Conservation (phyloP, 73 alveolate genomes). For the Effrenium voratum region DNA sequence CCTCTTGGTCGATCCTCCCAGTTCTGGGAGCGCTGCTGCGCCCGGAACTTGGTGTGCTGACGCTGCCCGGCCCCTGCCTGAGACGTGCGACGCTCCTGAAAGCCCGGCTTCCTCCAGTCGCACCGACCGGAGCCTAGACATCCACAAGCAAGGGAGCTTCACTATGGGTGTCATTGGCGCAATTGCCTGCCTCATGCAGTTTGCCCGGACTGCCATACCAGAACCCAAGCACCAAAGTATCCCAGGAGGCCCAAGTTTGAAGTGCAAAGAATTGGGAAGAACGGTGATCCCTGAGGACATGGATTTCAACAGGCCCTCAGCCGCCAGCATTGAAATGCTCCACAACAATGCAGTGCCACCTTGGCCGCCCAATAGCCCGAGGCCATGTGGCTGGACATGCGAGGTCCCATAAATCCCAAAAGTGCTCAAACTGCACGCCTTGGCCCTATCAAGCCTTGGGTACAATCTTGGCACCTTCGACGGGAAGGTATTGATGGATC, state of each 20-base stretch:
- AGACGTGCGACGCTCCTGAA: neutral
- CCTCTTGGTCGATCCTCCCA: neutral
- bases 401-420: neutral
- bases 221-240: too few species aligned
- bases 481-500: neutral
- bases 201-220: too few species aligned
- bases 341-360: constrained; percentile 70
- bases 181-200: neutral
- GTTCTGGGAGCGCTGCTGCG: neutral
- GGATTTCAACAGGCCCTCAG: neutral
- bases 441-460: neutral
- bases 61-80: constrained; percentile 59
- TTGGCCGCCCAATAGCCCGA: neutral
- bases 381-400: too few species aligned
- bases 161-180: neutral
- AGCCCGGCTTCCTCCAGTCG: too few species aligned
- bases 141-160: too few species aligned
- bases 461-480: neutral
- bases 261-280: too few species aligned
- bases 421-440: neutral
- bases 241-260: too few species aligned
- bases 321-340: constrained; percentile 20
- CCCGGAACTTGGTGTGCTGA: constrained; percentile 57
- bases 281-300: neutral
- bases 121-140: too few species aligned